A percentile compares a stretch with the other conserved stretches of the same genome.
phyloP scores from a whole-genome alignment of 1,284 basidiomycete species.

The Malassezia vespertilionis region DNA sequence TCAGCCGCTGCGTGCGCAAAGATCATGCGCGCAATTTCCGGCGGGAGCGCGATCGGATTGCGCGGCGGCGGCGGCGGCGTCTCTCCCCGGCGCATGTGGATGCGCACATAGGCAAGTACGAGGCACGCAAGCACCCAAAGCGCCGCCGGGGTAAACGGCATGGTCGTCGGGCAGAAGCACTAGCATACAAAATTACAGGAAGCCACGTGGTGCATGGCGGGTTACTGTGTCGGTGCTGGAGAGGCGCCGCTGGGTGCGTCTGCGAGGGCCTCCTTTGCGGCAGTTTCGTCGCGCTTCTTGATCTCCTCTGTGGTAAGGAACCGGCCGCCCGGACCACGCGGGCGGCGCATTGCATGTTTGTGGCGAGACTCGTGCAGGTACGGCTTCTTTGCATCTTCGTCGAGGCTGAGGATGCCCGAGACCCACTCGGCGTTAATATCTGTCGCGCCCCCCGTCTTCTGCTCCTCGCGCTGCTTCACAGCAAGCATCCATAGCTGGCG shows the following conservation, averaged over 20 bases:
- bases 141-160: too few relatives aligned
- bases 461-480: constrained; percentile 26
- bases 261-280: constrained; percentile 9
- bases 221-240: neutral
- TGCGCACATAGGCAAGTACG: too few relatives aligned
- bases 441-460: constrained; percentile 17
- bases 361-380: constrained; percentile 95
- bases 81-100: too few relatives aligned
- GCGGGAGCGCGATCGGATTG: neutral
- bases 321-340: constrained; percentile 86
- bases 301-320: constrained; percentile 93
- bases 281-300: constrained; percentile 48
- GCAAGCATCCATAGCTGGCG: constrained; percentile 27
- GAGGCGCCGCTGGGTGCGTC: neutral
- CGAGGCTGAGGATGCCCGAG: constrained; percentile 16
- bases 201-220: neutral
- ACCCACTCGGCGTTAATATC: constrained; percentile 11
- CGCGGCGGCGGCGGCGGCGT: neutral
- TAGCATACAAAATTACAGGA: neutral
- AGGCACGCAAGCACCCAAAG: too few relatives aligned
- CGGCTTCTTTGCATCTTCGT: constrained; percentile 56
- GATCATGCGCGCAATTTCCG: constrained; percentile 4
- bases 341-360: constrained; percentile 92
- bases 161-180: neutral
- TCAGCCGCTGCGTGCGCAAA: neutral